phyloP scores from a whole-genome alignment of 257 asterid species.

The Rubia yunnanensis region DNA sequence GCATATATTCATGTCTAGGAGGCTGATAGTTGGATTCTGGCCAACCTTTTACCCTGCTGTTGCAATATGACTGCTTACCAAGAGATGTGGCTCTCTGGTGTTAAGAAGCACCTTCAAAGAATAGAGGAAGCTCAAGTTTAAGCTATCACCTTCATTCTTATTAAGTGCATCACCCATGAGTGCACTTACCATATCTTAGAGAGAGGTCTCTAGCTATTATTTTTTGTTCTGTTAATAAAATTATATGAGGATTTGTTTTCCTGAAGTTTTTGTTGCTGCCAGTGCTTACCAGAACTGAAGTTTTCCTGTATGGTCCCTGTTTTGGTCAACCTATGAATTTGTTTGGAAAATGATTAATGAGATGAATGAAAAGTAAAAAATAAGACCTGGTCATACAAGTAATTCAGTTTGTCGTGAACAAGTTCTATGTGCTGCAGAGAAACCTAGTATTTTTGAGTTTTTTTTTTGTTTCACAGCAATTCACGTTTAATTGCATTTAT shows the following conservation, averaged over 20 bases:
- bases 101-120: neutral
- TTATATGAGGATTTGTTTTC: neutral
- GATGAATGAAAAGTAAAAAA: neutral
- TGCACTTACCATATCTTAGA: neutral
- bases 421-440: neutral
- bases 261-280: neutral
- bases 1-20: neutral
- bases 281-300: neutral
- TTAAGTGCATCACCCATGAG: neutral
- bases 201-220: neutral
- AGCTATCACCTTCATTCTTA: neutral
- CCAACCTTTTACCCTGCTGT: neutral
- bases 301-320: too few species aligned
- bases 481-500: neutral
- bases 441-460: neutral
- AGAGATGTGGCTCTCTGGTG: neutral
- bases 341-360: neutral
- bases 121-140: neutral
- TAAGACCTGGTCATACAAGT: neutral
- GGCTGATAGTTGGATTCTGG: neutral
- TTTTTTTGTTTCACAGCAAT: neutral
- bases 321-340: too few species aligned
- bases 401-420: neutral
- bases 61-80: neutral
- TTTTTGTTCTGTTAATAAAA: neutral